A percentile compares a stretch with the other conserved stretches of the same genome.
Evolutionary conservation across 2,329 filamentous ascomycete genomes (phyloP).

Genomic region (Metarhizium anisopliae): DNA sequence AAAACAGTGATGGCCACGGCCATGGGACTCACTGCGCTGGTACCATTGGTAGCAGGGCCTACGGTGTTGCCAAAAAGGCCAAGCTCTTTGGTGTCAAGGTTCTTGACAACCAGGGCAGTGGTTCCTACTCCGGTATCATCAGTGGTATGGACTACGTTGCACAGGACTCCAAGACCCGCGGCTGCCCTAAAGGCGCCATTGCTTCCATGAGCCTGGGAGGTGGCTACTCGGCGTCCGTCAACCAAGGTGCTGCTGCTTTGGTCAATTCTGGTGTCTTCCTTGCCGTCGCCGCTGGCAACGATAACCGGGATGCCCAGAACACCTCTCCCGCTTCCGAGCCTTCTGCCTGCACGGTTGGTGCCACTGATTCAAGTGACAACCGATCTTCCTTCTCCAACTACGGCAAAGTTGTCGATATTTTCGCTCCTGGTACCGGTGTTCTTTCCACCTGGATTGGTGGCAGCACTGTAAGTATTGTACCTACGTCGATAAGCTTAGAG

Average conservation of each 20-base stretch:
- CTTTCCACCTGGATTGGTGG: slow-evolving; percentile 38
- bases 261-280: slow-evolving; percentile 40
- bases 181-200: slow-evolving; percentile 36
- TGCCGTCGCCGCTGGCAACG: slow-evolving; percentile 48
- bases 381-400: slow-evolving; percentile 44
- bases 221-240: slow-evolving; percentile 33
- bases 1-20: slow-evolving; percentile 23
- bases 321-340: slow-evolving; percentile 39
- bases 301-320: slow-evolving; percentile 30
- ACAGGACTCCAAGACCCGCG: slow-evolving; percentile 24
- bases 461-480: slow-evolving; percentile 16
- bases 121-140: slow-evolving; percentile 30
- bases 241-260: slow-evolving; percentile 38
- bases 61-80: slow-evolving; percentile 33
- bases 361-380: slow-evolving; percentile 30
- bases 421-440: slow-evolving; percentile 39
- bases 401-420: slow-evolving; percentile 39
- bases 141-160: slow-evolving; percentile 36
- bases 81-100: slow-evolving; percentile 37
- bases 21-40: slow-evolving; percentile 33
- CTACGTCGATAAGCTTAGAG: no score
- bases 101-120: slow-evolving; percentile 24
- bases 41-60: slow-evolving; percentile 23
- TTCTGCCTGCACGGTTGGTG: slow-evolving; percentile 44
- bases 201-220: slow-evolving; percentile 51